Conservation (phyloP, 2,329 filamentous ascomycete genomes). For the Colletotrichum plurivorum region DNA sequence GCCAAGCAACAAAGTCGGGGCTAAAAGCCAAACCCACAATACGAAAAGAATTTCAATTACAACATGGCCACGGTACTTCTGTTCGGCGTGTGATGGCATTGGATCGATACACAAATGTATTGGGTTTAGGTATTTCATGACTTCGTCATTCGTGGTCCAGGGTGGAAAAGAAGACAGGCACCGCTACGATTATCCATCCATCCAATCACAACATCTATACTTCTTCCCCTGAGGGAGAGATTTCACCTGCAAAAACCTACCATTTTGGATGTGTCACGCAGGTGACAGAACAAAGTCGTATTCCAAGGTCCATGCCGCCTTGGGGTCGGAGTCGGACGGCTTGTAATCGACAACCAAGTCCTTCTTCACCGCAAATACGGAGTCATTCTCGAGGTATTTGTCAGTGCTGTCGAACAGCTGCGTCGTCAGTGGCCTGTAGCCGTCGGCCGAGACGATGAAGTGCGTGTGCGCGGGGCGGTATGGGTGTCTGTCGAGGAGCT, state of each 20-base stretch:
- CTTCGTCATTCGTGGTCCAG: background rate
- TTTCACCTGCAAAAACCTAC: too few species aligned
- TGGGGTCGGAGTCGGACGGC: constrained; percentile 41
- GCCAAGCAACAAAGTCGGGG: constrained; percentile 8
- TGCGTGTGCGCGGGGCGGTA: constrained; percentile 52
- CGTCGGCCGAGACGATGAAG: constrained; percentile 58
- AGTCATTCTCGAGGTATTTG: constrained; percentile 62
- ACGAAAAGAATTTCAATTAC: background rate
- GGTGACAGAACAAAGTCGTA: constrained; percentile 44
- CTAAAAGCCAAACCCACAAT: background rate
- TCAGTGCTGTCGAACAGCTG: constrained; percentile 75
- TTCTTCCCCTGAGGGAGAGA: too few species aligned
- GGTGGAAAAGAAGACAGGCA: too few species aligned
- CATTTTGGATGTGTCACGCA: constrained; percentile 2
- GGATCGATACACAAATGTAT: too few species aligned
- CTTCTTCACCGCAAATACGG: constrained; percentile 54
- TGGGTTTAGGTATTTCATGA: background rate
- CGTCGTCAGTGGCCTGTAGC: constrained; percentile 74
- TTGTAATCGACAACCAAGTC: constrained; percentile 48
- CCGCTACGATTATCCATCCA: too few species aligned
- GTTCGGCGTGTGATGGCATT: too few species aligned
- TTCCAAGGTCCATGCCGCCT: constrained; percentile 44
- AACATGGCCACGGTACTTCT: too few species aligned
- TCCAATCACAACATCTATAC: too few species aligned
- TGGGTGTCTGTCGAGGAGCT: constrained; percentile 49